Evolutionary conservation across 2,329 filamentous ascomycete species (phyloP).

Genomic region (Eutypa lata): DNA sequence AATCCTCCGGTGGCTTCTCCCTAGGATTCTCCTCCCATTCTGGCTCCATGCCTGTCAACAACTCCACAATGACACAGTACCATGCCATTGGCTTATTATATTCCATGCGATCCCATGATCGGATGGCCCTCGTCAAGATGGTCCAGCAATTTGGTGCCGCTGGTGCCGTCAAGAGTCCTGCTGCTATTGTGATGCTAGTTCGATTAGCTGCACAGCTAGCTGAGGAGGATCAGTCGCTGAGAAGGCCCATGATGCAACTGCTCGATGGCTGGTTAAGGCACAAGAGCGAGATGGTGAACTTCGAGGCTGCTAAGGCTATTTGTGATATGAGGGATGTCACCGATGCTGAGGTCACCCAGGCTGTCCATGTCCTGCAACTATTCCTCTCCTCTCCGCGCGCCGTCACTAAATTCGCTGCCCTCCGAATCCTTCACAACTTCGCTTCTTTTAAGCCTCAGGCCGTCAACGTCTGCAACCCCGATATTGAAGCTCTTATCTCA

Average conservation of each 20-base stretch:
- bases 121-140: constrained; percentile 99
- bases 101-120: constrained; percentile 95
- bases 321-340: constrained; percentile 92
- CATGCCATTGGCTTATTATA: constrained; percentile 96
- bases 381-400: constrained; percentile 95
- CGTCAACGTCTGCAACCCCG: constrained; percentile 90
- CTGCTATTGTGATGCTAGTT: constrained; percentile 88
- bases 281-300: constrained; percentile 99
- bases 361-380: constrained; percentile 90
- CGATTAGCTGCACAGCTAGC: constrained; percentile 89
- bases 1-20: constrained; percentile 85
- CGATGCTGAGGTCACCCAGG: constrained; percentile 85
- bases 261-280: constrained; percentile 95
- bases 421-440: constrained; percentile 93
- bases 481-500: constrained; percentile 94
- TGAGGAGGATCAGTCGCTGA: constrained; percentile 83
- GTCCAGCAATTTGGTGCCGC: constrained; percentile 96
- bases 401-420: constrained; percentile 95
- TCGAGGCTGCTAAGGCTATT: constrained; percentile 97
- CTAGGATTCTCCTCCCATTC: constrained; percentile 85
- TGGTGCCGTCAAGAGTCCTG: constrained; percentile 91
- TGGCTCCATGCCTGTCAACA: constrained; percentile 74
- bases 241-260: constrained; percentile 95
- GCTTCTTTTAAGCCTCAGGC: constrained; percentile 94
- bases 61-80: constrained; percentile 97